Conservation (phyloP, 352 stramenopile species). For the Pythium periplocum region DNA sequence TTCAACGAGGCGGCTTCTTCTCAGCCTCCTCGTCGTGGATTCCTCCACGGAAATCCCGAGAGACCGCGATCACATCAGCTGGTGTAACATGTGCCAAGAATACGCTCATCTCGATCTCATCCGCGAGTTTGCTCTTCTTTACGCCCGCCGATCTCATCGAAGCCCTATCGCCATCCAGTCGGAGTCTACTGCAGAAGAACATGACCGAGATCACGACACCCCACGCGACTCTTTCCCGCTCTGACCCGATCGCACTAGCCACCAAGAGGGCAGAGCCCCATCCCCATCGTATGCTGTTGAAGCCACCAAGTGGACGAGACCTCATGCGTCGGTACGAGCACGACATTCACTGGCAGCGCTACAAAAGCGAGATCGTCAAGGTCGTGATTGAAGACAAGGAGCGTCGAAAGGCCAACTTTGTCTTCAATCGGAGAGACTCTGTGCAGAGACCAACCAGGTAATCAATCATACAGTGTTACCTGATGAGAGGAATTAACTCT, state of each 20-base stretch:
- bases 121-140: conserved; percentile 49
- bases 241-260: too few species aligned
- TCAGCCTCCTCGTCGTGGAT: conserved; percentile 52
- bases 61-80: conserved; percentile 14
- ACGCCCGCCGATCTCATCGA: conserved; percentile 29
- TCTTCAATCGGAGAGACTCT: too few species aligned
- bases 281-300: conserved; percentile 7
- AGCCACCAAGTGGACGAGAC: conserved; percentile 10
- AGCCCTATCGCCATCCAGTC: conserved; percentile 28
- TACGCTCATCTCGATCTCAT: conserved; percentile 30
- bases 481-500: too few species aligned
- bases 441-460: too few species aligned
- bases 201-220: conserved; percentile 8
- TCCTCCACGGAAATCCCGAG: conserved; percentile 24
- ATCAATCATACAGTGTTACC: too few species aligned
- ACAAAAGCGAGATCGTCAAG: conserved; percentile 13
- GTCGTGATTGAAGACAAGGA: conserved; percentile 9
- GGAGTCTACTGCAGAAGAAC: conserved; percentile 32
- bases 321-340: conserved; percentile 8
- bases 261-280: too few species aligned
- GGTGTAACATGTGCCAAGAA: conserved; percentile 36
- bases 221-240: too few species aligned
- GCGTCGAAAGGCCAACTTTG: too few species aligned
- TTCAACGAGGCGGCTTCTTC: conserved; percentile 37
- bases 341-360: conserved; percentile 15